phyloP scores from a whole-genome alignment of 768 basidiomycete genomes.

The Xerocomellus dryophilus region DNA sequence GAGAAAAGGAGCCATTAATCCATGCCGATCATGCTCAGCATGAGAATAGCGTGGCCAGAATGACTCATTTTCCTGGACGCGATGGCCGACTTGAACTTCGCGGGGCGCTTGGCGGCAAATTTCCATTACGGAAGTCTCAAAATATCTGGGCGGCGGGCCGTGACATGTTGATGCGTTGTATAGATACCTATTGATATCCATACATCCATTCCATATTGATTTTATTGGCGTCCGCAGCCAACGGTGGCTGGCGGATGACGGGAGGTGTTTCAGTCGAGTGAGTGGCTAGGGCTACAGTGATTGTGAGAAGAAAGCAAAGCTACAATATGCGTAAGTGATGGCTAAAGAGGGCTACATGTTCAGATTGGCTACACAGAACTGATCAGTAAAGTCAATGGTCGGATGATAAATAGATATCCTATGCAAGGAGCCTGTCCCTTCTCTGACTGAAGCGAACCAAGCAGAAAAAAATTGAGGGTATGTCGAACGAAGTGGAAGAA shows the following conservation, averaged over 20 bases:
- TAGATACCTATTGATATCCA: not conserved
- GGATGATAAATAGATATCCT: conserved; percentile 22
- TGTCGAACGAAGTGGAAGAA: conserved; percentile 13
- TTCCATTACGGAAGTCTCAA: not conserved
- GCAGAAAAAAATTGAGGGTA: conserved; percentile 1
- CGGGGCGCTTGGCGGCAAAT: not conserved
- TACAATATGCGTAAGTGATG: conserved; percentile 23
- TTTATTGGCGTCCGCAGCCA: not conserved
- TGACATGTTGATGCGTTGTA: too few relatives aligned
- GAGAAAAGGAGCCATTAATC: not conserved
- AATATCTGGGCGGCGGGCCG: not conserved
- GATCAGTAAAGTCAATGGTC: conserved; percentile 6
- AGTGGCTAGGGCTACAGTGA: conserved; percentile 25
- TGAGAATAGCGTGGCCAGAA: not conserved
- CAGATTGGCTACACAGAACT: conserved; percentile 23
- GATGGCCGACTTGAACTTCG: not conserved
- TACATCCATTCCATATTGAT: not conserved
- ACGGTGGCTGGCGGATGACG: not conserved
- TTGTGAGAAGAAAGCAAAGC: conserved; percentile 4
- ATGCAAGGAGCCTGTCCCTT: conserved; percentile 8
- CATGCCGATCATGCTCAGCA: not conserved
- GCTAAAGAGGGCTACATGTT: conserved; percentile 26
- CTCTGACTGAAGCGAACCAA: conserved; percentile 8
- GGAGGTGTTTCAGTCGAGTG: conserved; percentile 7
- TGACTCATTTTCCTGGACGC: not conserved